Conservation (phyloP, 192 early-diverging fungal species). For the Neocallimastix lanati region DNA sequence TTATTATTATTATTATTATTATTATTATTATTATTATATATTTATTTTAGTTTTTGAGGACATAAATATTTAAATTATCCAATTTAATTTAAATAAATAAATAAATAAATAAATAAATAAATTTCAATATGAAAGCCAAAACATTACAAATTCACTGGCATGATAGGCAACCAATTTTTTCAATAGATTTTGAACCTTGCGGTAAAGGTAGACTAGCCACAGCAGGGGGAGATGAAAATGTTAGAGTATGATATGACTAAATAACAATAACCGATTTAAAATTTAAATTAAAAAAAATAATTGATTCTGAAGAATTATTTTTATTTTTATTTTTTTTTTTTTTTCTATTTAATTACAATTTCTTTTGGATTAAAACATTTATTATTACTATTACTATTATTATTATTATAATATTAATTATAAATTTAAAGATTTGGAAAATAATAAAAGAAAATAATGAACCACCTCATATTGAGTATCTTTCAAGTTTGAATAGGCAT, state of each 20-base stretch:
- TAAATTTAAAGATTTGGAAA: conserved; percentile 33
- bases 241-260: conserved; percentile 46
- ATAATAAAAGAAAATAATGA: conserved; percentile 17
- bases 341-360: neutral
- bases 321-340: neutral
- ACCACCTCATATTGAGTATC: conserved; percentile 47
- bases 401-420: too few relatives aligned
- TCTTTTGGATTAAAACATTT: too few relatives aligned
- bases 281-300: too few relatives aligned
- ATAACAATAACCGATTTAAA: too few relatives aligned
- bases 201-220: conserved; percentile 56
- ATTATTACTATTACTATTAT: too few relatives aligned
- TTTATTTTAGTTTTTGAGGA: too few relatives aligned
- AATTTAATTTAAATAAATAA: too few relatives aligned
- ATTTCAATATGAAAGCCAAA: neutral
- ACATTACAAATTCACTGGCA: conserved; percentile 74
- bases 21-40: too few relatives aligned
- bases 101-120: too few relatives aligned
- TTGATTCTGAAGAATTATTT: conserved; percentile 3
- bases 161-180: conserved; percentile 74
- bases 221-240: conserved; percentile 75
- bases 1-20: too few relatives aligned
- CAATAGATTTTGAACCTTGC: conserved; percentile 64
- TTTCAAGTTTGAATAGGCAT: conserved; percentile 68
- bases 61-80: too few relatives aligned